phyloP scores from a whole-genome alignment of 805 yeast species.

The Schwanniomyces pseudopolymorphus region DNA sequence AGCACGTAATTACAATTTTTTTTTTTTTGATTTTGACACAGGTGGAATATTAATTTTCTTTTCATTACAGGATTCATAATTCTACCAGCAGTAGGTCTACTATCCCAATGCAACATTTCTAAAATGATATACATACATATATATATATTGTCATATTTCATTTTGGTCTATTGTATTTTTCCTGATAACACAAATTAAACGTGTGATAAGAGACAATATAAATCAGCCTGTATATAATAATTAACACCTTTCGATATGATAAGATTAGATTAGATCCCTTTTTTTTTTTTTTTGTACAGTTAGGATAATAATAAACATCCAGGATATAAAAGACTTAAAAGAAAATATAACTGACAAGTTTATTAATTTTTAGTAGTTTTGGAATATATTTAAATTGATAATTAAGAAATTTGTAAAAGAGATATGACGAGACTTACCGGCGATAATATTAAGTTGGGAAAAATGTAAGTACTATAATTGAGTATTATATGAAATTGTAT shows the following conservation, averaged over 20 bases:
- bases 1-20: no score
- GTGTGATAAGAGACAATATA: background rate
- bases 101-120: no score
- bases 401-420: background rate
- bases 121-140: no score
- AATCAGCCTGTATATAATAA: background rate
- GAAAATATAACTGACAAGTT: background rate
- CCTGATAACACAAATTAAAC: background rate
- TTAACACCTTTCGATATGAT: background rate
- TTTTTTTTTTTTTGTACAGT: background rate
- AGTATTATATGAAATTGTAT: background rate
- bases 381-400: background rate
- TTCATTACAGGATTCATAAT: no score
- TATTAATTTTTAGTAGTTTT: background rate
- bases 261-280: background rate
- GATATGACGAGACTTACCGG: slow-evolving; percentile 3
- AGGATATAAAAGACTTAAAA: background rate
- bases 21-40: no score
- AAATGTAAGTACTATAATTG: slow-evolving; percentile 2
- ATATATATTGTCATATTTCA: no score
- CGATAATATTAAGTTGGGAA: slow-evolving; percentile 4
- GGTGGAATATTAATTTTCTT: no score
- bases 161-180: no score
- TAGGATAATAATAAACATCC: background rate
- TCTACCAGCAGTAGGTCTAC: no score